These are phyloP conservation scores for Neostapfia colusana DNA, from an alignment of 176 grass and related monocot species.

Conservation along the genomic window DNA sequence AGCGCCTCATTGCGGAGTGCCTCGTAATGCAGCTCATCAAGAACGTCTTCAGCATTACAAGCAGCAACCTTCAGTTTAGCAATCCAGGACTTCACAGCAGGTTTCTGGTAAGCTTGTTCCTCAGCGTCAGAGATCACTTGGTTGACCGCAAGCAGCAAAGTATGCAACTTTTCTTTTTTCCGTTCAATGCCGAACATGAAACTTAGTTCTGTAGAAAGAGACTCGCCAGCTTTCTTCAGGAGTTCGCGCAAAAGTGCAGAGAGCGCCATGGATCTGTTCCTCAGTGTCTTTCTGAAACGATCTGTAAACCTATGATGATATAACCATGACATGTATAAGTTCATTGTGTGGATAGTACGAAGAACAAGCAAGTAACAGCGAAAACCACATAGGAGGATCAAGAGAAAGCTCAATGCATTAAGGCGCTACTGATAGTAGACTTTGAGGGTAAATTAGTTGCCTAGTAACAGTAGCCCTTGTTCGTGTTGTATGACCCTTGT, in stretches of 20 bases:
- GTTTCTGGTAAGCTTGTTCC: not conserved
- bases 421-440: too few species aligned
- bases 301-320: too few species aligned
- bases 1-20: not conserved
- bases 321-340: too few species aligned
- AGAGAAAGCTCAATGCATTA: too few species aligned
- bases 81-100: not conserved
- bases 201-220: not conserved
- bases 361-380: too few species aligned
- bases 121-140: not conserved
- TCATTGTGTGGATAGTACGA: too few species aligned
- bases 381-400: too few species aligned
- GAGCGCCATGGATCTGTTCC: not conserved
- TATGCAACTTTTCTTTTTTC: not conserved
- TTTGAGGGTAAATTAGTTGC: too few species aligned
- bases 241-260: not conserved
- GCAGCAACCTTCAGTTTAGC: constrained; percentile 16
- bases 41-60: not conserved
- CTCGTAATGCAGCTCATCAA: constrained; percentile 26
- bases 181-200: not conserved
- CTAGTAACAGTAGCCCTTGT: too few species aligned
- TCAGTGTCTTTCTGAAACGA: too few species aligned
- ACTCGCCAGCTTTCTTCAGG: not conserved
- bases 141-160: not conserved
- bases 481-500: too few species aligned